phyloP scores from a whole-genome alignment of 2,329 filamentous ascomycete species.

The Cryphonectria carpinicola region DNA sequence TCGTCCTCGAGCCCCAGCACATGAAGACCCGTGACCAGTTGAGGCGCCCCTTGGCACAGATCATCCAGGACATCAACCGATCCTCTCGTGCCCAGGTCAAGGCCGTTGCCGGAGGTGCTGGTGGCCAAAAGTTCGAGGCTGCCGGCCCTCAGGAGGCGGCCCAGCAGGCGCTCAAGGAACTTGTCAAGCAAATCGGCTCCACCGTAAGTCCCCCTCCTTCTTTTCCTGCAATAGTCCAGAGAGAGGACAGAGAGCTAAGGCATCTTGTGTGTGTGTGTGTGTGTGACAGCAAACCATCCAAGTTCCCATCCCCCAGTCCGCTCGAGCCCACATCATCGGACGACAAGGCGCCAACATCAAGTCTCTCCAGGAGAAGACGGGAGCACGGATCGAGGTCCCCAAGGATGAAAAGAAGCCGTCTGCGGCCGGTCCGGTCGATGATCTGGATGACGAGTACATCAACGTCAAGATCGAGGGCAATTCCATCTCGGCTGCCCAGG shows the following conservation, averaged over 20 bases:
- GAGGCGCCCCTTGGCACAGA: slow-evolving; percentile 82
- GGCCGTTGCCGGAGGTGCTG: slow-evolving; percentile 73
- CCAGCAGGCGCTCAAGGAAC: slow-evolving; percentile 84
- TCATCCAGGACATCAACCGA: slow-evolving; percentile 89
- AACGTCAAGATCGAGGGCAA: slow-evolving; percentile 92
- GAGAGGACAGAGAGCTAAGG: not conserved
- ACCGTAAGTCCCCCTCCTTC: slow-evolving; percentile 60
- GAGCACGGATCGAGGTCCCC: slow-evolving; percentile 87
- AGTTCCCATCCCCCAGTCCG: slow-evolving; percentile 80
- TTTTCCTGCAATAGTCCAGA: not conserved
- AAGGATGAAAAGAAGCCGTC: slow-evolving; percentile 69
- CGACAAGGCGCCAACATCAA: slow-evolving; percentile 89
- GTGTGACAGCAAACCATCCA: slow-evolving; percentile 58
- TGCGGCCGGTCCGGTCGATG: slow-evolving; percentile 54
- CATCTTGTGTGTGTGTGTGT: not conserved
- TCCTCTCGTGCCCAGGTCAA: slow-evolving; percentile 86
- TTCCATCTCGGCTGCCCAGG: slow-evolving; percentile 81
- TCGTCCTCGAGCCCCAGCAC: slow-evolving; percentile 74
- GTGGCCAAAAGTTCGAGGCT: slow-evolving; percentile 79
- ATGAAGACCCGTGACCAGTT: slow-evolving; percentile 77
- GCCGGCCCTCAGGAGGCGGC: slow-evolving; percentile 83
- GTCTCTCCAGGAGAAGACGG: slow-evolving; percentile 84
- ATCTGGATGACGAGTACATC: slow-evolving; percentile 83
- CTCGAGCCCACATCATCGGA: slow-evolving; percentile 89
- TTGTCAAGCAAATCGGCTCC: slow-evolving; percentile 83